Conservation (phyloP, 345 rosid genomes). For the Populus deltoides region DNA sequence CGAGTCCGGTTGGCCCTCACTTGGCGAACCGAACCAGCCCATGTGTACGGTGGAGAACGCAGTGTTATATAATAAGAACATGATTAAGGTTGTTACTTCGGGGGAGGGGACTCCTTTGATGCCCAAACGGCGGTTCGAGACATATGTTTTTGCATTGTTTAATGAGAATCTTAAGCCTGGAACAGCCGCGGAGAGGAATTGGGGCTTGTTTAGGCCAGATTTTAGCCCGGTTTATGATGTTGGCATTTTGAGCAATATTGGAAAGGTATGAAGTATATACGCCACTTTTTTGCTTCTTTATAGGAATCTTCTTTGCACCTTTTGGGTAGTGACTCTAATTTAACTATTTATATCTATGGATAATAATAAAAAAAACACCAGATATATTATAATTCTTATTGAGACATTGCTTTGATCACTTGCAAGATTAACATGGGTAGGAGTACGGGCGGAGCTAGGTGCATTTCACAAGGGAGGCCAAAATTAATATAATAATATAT, state of each 20-base stretch:
- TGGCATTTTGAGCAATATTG: constrained; percentile 40
- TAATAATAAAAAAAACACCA: background rate
- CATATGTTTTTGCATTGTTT: constrained; percentile 69
- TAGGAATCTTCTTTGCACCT: too few species aligned
- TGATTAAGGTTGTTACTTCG: constrained; percentile 36
- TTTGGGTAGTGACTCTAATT: too few species aligned
- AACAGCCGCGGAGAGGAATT: constrained; percentile 59
- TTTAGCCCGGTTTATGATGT: constrained; percentile 61
- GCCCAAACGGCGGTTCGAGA: constrained; percentile 66
- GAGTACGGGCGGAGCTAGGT: too few species aligned
- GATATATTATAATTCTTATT: background rate
- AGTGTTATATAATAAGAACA: constrained; percentile 48
- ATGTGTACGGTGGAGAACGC: constrained; percentile 54
- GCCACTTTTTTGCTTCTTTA: background rate
- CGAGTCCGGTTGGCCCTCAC: constrained; percentile 90
- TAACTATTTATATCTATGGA: background rate
- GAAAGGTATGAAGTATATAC: constrained; percentile 27
- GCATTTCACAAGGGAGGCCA: too few species aligned
- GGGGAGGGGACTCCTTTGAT: constrained; percentile 76
- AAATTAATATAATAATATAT: too few species aligned
- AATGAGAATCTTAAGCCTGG: constrained; percentile 81
- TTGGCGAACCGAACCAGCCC: constrained; percentile 45
- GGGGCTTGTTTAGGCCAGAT: constrained; percentile 74
- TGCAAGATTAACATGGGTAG: background rate
- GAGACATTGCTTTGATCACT: too few species aligned